These are phyloP conservation scores for Thalia dealbata DNA, from an alignment of 176 grass and related monocot species.

Conservation along the genomic window DNA sequence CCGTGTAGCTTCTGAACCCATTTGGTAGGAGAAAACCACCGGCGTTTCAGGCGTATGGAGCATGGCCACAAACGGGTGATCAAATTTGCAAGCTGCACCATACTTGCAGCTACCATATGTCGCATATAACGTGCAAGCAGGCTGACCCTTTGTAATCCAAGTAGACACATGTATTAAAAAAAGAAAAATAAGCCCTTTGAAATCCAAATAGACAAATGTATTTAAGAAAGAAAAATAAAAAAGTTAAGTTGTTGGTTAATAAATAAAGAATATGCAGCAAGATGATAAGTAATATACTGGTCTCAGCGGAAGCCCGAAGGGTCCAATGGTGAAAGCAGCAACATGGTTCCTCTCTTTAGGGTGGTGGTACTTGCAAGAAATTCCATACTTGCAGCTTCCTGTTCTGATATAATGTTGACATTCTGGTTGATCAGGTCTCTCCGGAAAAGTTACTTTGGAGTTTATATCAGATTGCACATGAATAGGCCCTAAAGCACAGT, in stretches of 20 bases:
- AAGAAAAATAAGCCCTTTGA: conserved; percentile 5
- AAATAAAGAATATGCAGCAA: neutral
- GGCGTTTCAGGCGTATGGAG: conserved; percentile 19
- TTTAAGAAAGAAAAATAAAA: conserved; percentile 3
- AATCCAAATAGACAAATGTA: conserved; percentile 14
- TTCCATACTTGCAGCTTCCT: conserved; percentile 35
- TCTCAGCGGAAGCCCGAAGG: conserved; percentile 38
- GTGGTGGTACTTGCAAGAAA: conserved; percentile 40
- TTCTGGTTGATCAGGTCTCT: conserved; percentile 35
- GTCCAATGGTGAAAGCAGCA: conserved; percentile 24
- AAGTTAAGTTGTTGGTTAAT: neutral
- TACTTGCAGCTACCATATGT: conserved; percentile 37
- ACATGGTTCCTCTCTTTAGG: conserved; percentile 25
- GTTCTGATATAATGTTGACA: conserved; percentile 35
- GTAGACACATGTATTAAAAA: conserved; percentile 9
- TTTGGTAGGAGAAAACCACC: neutral
- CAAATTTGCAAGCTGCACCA: conserved; percentile 36
- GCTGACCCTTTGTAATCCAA: conserved; percentile 29
- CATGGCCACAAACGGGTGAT: conserved; percentile 27
- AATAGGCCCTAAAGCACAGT: neutral
- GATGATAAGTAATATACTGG: conserved; percentile 23
- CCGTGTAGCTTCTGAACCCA: neutral
- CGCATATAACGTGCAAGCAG: conserved; percentile 24
- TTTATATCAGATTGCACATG: conserved; percentile 6
- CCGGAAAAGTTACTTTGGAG: conserved; percentile 22